These are phyloP conservation scores for Pseudogymnoascus sp. DNA, from an alignment of 2,329 filamentous ascomycete genomes.

Conservation along the genomic window DNA sequence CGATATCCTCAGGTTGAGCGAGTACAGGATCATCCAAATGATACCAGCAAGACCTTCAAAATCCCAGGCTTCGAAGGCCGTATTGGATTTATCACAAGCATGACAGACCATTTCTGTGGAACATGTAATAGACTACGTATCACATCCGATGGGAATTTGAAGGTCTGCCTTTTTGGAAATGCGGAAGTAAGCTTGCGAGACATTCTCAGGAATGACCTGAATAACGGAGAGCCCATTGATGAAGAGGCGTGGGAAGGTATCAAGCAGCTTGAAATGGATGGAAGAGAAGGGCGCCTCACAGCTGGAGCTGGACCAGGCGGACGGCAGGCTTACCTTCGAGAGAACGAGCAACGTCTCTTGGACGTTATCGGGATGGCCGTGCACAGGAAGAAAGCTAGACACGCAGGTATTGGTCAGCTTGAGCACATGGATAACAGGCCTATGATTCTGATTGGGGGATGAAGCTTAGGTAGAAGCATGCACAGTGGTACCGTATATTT, in stretches of 20 bases:
- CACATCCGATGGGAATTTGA: conserved; percentile 90
- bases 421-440: conserved; percentile 97
- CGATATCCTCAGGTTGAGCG: conserved; percentile 66
- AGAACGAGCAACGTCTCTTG: conserved; percentile 67
- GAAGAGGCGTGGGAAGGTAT: conserved; percentile 67
- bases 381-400: conserved; percentile 89
- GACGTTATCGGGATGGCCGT: conserved; percentile 85
- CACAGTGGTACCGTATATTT: neutral
- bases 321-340: conserved; percentile 49
- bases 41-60: conserved; percentile 92
- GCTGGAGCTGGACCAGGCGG: conserved; percentile 28
- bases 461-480: conserved; percentile 32
- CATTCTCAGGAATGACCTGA: conserved; percentile 65
- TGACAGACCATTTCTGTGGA: conserved; percentile 98
- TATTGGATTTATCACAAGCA: conserved; percentile 95
- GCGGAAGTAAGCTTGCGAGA: conserved; percentile 88
- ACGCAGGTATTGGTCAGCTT: conserved; percentile 84
- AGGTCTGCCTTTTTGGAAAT: conserved; percentile 94
- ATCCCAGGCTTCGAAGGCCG: conserved; percentile 83
- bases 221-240: conserved; percentile 73
- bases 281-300: conserved; percentile 38
- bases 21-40: conserved; percentile 72
- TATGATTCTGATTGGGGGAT: conserved; percentile 99
- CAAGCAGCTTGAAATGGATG: conserved; percentile 61
- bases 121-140: conserved; percentile 91